Base-by-base conservation (phyloP, 2,329 filamentous ascomycete genomes). In the Penicillium italicum region DNA sequence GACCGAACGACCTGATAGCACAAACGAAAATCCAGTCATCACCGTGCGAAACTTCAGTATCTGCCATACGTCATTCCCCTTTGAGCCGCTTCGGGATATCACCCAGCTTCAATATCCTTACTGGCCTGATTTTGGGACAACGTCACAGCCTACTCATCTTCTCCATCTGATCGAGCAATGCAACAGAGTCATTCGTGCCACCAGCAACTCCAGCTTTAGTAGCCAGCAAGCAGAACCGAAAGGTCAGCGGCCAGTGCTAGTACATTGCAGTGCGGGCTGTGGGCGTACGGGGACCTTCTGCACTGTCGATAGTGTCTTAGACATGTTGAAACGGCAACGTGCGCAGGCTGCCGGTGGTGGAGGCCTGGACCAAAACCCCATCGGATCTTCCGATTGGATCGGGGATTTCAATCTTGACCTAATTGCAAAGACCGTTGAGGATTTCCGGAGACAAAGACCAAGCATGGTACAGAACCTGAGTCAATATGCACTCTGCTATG, bases 71-170 rank as follows among this genome's bases (percentile, higher is more conserved):
- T 79, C 83, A 1, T 83, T 89, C 55, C 92, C 93, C 0, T 97
- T 96, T 68, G 84, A 85, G 20, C 89, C 91, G 0, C 88, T 96
- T 62, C 88, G 93, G 24, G 92, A 97, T 73, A 88, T 99, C 59
- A 97, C 92, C 0, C 94, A 99, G 65, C 78, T 99, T 14, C 92
- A 97, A 69, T 97, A 97, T 71, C 86, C 91, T 0, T 87, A 88
- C n/a, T 99, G 94, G 94, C 94, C 94, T 0, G 94, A 99, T 69
- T 97, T 97, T 73, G 94, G 94, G 20, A 88, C 91, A 0, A 93
- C 93, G 0, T 91, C 94, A 0, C 89, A 95, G 66, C 91, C 94
- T 1, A 85, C 85, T 5, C 91, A 97, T 66, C 81, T 99, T 2
- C 80, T 99, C 16, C 89, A 88, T 2, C 77, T 99, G 16, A 89